Evolutionary conservation across 805 yeast species (phyloP).

Genomic region (Wickerhamiella spandovensis): DNA sequence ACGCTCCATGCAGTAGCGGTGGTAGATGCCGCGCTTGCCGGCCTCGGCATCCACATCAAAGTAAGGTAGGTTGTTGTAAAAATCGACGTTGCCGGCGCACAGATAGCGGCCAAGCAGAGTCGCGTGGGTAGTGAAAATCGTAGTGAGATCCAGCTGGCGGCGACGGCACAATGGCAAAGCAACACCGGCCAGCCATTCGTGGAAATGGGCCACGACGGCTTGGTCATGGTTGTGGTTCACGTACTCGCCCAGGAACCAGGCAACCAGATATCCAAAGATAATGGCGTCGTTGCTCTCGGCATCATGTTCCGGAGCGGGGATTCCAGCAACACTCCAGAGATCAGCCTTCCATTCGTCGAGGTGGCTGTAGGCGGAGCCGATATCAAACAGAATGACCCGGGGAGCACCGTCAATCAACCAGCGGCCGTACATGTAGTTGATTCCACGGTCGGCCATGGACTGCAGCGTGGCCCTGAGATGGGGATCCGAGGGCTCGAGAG

Average conservation of each 20-base stretch:
- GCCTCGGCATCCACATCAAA: constrained; percentile 98
- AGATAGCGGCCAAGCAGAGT: constrained; percentile 86
- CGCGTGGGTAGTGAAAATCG: constrained; percentile 95
- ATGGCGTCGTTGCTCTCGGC: constrained; percentile 86
- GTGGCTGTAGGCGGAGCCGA: constrained; percentile 53
- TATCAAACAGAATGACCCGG: constrained; percentile 75
- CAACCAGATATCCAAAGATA: constrained; percentile 79
- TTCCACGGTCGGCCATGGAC: constrained; percentile 72
- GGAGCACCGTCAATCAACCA: constrained; percentile 99
- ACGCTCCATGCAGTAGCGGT: constrained; percentile 90
- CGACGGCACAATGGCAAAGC: constrained; percentile 86
- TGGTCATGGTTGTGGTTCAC: constrained; percentile 71
- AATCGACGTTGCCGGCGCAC: constrained; percentile 94
- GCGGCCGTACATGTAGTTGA: constrained; percentile 74
- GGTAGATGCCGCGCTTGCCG: constrained; percentile 94
- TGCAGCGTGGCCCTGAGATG: constrained; percentile 50
- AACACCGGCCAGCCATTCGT: constrained; percentile 97
- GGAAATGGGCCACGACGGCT: constrained; percentile 89
- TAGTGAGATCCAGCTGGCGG: constrained; percentile 83
- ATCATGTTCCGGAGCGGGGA: constrained; percentile 87
- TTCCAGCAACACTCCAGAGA: constrained; percentile 80
- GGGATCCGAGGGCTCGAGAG: constrained; percentile 35
- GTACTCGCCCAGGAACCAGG: constrained; percentile 94
- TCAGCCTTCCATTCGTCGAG: constrained; percentile 92
- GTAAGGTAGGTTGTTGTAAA: constrained; percentile 74